Base-by-base conservation (phyloP, 441 rosid species). In the Metrosideros polymorpha region DNA sequence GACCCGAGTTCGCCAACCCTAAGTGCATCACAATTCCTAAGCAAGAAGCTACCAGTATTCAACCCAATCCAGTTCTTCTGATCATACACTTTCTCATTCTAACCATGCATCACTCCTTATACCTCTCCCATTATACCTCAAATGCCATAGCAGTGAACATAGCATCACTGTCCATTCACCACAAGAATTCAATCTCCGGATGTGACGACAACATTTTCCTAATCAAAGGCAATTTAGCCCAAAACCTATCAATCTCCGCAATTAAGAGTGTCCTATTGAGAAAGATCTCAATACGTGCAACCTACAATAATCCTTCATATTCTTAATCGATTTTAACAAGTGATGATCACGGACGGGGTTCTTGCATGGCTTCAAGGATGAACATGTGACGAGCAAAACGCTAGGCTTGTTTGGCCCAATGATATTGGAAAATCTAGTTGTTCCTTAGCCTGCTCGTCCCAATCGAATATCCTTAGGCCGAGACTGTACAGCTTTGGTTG, bases 101-200 rank as follows among this genome's bases (percentile, higher is more conserved):
- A 96, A 3, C 98, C 98, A 84, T 95, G 99, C 97, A 97, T 89
- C 86, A 96, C 95, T 93, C 97, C 85, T 94, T 93, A 19, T 96
- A 96, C 93, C 97, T 93, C 91, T 96, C 96, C 98, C 98, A 96
- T 0, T 98, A 98, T 66, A 97, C 91, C 91, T 97, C 98, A 54
- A 96, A 97, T 5, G 94, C 94, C 99, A 97, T 96, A 57, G 95
- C 98, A 0, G 97, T 96, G n/a, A n/a, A n/a, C n/a, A n/a, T n/a
- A n/a, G n/a, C n/a, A n/a, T n/a, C n/a, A 90, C 97, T 94, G 43
- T 96, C 98, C 97, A 96, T 96, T 97, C 98, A 96, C 98, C 98
- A 96, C 13, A 95, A 84, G 76, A 96, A 93, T 93, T 97, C 99
- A 2, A 96, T 71, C 89, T 95, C 97, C 42, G 98, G 99, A 88